These are phyloP conservation scores for Neurospora discreta DNA, from an alignment of 495 filamentous ascomycete genomes.

Conservation along the genomic window DNA sequence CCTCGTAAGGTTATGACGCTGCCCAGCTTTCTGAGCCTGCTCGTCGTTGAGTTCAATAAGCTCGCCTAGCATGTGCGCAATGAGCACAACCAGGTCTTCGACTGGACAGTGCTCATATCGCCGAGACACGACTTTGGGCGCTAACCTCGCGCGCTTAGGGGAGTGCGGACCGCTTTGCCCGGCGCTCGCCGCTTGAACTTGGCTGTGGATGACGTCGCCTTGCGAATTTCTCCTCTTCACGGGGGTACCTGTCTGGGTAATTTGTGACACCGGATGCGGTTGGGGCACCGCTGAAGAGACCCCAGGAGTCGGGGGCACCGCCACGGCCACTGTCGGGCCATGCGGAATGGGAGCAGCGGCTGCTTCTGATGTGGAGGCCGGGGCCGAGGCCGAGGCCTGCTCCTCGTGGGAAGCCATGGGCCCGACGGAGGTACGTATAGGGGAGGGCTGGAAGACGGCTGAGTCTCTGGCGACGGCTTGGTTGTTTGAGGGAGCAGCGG, in stretches of 20 bases:
- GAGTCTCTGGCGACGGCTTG: constrained; percentile 5
- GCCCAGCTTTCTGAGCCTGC: constrained; percentile 70
- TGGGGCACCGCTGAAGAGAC: constrained; percentile 11
- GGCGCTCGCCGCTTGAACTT: constrained; percentile 7
- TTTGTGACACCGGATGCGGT: constrained; percentile 24
- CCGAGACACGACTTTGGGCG: constrained; percentile 58
- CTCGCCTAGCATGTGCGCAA: constrained; percentile 91
- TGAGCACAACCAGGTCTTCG: constrained; percentile 76
- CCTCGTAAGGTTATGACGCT: constrained; percentile 52
- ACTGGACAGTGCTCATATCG: constrained; percentile 70
- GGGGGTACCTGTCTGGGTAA: constrained; percentile 27
- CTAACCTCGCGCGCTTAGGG: constrained; percentile 37
- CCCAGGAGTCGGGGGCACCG: background rate
- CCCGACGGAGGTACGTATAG: background rate
- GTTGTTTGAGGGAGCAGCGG: constrained; percentile 10
- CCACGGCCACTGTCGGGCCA: background rate
- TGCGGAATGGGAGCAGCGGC: constrained; percentile 2
- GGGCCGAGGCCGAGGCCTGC: constrained; percentile 1
- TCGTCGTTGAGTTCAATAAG: constrained; percentile 86
- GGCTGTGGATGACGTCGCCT: constrained; percentile 35
- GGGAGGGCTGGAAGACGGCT: constrained; percentile 16
- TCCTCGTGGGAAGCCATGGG: constrained; percentile 17
- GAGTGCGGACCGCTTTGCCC: constrained; percentile 28
- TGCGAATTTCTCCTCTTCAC: constrained; percentile 37
- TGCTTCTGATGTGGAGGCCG: background rate